Evolutionary conservation across 1,139 yeast species (phyloP), one percentile per base, ranked within the genome.

Genomic region (Kodamaea anthophila): DNA sequence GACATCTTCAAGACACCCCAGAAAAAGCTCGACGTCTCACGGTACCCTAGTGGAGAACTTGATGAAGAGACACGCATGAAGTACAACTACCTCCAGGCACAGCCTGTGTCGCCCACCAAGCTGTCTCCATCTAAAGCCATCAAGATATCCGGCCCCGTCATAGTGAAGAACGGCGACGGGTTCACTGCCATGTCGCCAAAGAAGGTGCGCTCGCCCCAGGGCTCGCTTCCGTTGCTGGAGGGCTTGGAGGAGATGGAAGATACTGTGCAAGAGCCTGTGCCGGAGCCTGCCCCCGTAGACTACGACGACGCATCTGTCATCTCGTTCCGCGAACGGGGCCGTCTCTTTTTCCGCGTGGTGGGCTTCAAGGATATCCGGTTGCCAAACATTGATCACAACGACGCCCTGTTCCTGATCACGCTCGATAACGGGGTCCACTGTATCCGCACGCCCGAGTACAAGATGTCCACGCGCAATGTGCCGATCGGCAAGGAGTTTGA

Each of bases 371-470:
- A 72, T 27, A 51, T 87, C 23, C 58, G 59, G 7, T 55, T 87
- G 32, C 83, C 87, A 1, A 73, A 75, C 29, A 53, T 77, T 32
- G 55, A 55, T 13, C 49, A 53, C 4, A 77, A 77, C 36, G 61
- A 74, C 21, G 88, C 88, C 2, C 68, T 70, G 32, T 78, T 84
- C 54, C 73, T 77, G 26, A 49, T 87, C 25, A 77, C 86, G 6
- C 64, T 91, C 42, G 97, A 91, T 53, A 91, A 91, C 53, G 96
- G 96, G 3, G 77, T 81, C 22, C 96, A 91, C 49, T 77, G 91
- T 35, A 76, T 87, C 28, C 75, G 79, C 25, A 88, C 96, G 0
- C 79, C 84, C 18, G 74, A 73, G 46, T 66, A 75, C 41, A 54
- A 60, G 5, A 48, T 85, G 34, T 55, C 59, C 4, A 47, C 59